Base-by-base conservation (phyloP, 768 basidiomycete genomes). In the Pisolithus microcarpus region DNA sequence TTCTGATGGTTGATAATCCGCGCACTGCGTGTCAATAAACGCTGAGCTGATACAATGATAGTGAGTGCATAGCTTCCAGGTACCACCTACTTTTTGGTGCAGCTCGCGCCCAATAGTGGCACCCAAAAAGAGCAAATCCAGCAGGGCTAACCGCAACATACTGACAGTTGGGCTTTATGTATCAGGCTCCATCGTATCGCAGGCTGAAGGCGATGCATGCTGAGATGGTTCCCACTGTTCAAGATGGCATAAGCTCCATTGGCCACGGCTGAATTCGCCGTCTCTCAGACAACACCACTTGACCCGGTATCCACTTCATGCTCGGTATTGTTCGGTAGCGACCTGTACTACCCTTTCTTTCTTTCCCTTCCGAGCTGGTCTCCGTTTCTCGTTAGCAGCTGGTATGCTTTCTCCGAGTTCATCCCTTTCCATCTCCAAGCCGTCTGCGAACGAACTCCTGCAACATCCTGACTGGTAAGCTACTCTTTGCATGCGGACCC, bases 401-500 rank as follows among this genome's bases (percentile, higher is more conserved):
- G 50, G 28, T 16, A 56, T 52, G 51, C 48, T 34, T n/a, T 49
- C 24, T 15, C 16, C 28, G 39, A 49, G 46, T 47, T 50, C 38
- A 48, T 48, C 51, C 18, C 50, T 30, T 24, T 38, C 37, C 24
- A 15, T 23, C 52, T 43, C 47, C 43, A 40, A 43, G 44, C 52
- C 54, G 23, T 54, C 55, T 11, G 47, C 56, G 15, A 48, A 57
- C 11, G 62, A 65, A 43, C 63, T 68, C 49, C 43, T 64, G n/a
- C 55, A 43, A 26, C 66, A 70, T 54, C 67, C 68, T 34, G 66
- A 71, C 59, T 64, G 49, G 69, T 70, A 38, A 57, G 69, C 57
- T 2, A 39, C 36, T 49, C 47, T 11, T 16, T 45, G 13, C 30
- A 39, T 18, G 18, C 28, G 7, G 19, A 24, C 15, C 28, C 1